Base-by-base conservation (phyloP, 2,329 filamentous ascomycete species). In the Gaeumannomyces tritici region DNA sequence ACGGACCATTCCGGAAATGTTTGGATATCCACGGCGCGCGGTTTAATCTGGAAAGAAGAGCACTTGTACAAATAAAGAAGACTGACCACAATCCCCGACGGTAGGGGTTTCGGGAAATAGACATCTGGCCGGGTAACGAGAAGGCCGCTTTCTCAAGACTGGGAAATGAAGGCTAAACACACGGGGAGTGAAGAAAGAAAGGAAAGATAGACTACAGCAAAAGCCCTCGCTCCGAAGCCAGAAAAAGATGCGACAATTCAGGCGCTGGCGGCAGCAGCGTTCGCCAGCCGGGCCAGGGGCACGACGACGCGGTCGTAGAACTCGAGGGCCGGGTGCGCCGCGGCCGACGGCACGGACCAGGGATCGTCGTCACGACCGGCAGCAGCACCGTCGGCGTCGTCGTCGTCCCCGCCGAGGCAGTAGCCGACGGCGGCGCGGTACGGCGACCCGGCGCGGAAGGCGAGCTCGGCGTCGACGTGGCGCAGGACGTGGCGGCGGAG, bases 301-400 rank as follows among this genome's bases (percentile, higher is more conserved):
- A 61, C 60, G 26, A 61, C 60, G 6, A 61, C 60, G 8, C 27
- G n/a, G 31, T 61, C 55, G 31, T 61, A 61, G 47, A 61, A 61
- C 60, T 61, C 60, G 6, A 61, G 21, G 6, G 60, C 60, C 33
- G 60, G 54, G 33, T 57, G 54, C 13, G 29, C 31, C 18, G 54
- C 29, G 15, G 55, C 28, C 54, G 42, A 9, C 12, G 15, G 3
- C 21, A 51, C 42, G 42, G 42, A 51, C 42, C 42, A 51, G 42
- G 42, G 42, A 9, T 29, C 60, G 3, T 31, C 51, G 21, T 27
- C 60, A 18, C 29, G 15, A n/a, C n/a, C n/a, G 3, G 18, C 26
- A 55, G 47, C 21, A 4, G 27, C 59, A 15, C 26, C 59, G 29
- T 55, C 59, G 2, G 21, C 29, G 21, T 61, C 59, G 24, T 31